These are phyloP conservation scores for Sporothrix brasiliensis DNA, from an alignment of 2,329 filamentous ascomycete species.

Conservation along the genomic window DNA sequence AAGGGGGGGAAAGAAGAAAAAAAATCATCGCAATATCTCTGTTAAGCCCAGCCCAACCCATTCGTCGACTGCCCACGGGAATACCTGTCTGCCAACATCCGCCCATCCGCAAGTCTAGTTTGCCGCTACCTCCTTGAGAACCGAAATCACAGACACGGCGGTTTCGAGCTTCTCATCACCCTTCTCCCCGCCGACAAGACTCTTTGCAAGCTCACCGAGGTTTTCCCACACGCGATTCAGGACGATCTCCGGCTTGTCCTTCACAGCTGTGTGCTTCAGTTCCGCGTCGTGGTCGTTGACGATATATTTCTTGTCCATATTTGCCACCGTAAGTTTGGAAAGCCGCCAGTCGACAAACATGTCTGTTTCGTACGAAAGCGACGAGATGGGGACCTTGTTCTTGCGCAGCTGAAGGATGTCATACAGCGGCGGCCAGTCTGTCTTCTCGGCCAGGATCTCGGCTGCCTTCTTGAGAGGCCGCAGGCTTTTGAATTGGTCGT, in stretches of 20 bases:
- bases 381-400: conserved; percentile 34
- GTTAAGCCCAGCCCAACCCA: not conserved
- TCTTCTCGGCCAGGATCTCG: conserved; percentile 28
- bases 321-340: not conserved
- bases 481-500: conserved; percentile 34
- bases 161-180: not conserved
- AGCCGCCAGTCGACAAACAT: conserved; percentile 29
- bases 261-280: conserved; percentile 34
- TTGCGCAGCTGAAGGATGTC: conserved; percentile 26
- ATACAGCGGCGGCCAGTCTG: conserved; percentile 32
- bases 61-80: not conserved
- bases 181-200: not conserved
- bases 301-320: not conserved
- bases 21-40: not conserved
- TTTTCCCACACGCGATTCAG: conserved; percentile 6
- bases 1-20: too few species aligned
- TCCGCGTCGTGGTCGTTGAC: not conserved
- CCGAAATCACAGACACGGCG: not conserved
- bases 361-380: conserved; percentile 33
- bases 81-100: too few species aligned
- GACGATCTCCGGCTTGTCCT: conserved; percentile 27
- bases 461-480: conserved; percentile 26
- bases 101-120: not conserved
- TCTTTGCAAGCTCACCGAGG: not conserved
- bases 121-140: not conserved